phyloP scores from a whole-genome alignment of 1,284 basidiomycete genomes.

The Ceratobasidium sp. region DNA sequence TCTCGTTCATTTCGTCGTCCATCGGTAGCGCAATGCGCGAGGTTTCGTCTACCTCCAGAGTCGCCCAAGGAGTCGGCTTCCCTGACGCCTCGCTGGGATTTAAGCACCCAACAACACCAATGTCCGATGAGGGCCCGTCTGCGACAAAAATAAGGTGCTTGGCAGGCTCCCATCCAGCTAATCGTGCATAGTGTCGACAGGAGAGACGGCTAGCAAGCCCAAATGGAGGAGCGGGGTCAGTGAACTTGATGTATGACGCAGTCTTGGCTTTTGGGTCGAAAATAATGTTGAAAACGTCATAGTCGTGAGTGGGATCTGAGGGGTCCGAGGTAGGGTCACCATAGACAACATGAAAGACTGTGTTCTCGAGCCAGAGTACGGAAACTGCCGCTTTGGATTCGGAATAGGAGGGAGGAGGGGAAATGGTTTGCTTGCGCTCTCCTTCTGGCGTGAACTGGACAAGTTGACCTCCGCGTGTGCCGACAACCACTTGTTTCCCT shows the following conservation, averaged over 20 bases:
- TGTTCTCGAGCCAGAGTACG: constrained; percentile 73
- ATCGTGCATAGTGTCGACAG: constrained; percentile 64
- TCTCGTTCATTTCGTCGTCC: constrained; percentile 76
- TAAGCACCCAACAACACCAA: constrained; percentile 72
- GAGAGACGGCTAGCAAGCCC: constrained; percentile 62
- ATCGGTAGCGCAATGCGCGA: constrained; percentile 74
- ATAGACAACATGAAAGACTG: constrained; percentile 77
- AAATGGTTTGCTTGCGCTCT: constrained; percentile 67
- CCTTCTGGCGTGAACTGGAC: constrained; percentile 73
- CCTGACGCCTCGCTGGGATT: constrained; percentile 52
- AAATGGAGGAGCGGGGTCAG: constrained; percentile 64
- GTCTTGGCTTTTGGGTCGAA: constrained; percentile 68
- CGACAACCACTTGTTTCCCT: constrained; percentile 85
- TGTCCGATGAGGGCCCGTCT: constrained; percentile 77
- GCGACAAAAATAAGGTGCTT: constrained; percentile 74
- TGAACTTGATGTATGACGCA: constrained; percentile 61
- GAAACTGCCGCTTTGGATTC: constrained; percentile 62
- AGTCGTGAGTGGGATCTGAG: constrained; percentile 58
- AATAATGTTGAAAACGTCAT: constrained; percentile 69
- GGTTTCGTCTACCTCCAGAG: constrained; percentile 78
- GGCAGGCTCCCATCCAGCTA: constrained; percentile 73
- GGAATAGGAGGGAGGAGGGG: constrained; percentile 60
- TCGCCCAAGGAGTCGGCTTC: constrained; percentile 63
- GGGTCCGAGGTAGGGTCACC: constrained; percentile 53
- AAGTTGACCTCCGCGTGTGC: constrained; percentile 75